A percentile compares a stretch with the other conserved stretches of the same genome.
Evolutionary conservation across 2,329 filamentous ascomycete species (phyloP).

Genomic region (Phaeophleospora eucalypticola): DNA sequence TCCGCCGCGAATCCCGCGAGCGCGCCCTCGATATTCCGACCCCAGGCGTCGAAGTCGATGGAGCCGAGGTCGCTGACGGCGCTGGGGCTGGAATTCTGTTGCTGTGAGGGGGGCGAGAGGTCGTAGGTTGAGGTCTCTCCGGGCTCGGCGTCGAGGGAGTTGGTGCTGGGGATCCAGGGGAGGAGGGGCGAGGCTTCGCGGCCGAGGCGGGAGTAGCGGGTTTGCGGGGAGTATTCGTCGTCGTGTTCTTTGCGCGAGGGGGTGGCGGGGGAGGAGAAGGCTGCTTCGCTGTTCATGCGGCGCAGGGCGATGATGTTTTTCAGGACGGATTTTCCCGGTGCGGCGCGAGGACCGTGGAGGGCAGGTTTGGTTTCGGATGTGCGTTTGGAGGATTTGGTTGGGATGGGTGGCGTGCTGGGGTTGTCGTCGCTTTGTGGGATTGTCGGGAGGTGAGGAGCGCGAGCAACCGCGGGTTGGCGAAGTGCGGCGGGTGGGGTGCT

Average conservation of each 20-base stretch:
- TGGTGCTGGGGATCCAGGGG: slow-evolving; percentile 28
- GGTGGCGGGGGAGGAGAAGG: slow-evolving; percentile 1
- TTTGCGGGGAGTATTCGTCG: too few relatives aligned
- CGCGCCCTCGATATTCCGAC: slow-evolving; percentile 24
- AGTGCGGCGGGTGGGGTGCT: neutral
- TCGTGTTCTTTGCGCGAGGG: slow-evolving; percentile 14
- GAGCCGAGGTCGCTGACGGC: slow-evolving; percentile 27
- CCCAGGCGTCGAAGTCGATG: slow-evolving; percentile 21
- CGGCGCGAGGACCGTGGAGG: slow-evolving; percentile 30
- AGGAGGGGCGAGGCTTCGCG: slow-evolving; percentile 36
- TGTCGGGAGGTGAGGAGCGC: slow-evolving; percentile 16
- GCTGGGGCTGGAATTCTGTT: slow-evolving; percentile 2
- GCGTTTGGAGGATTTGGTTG: slow-evolving; percentile 3
- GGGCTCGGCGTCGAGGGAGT: neutral
- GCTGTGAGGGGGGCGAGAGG: slow-evolving; percentile 1
- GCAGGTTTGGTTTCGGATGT: neutral
- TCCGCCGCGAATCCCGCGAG: slow-evolving; percentile 24
- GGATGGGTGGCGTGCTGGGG: slow-evolving; percentile 7
- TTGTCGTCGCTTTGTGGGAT: slow-evolving; percentile 16
- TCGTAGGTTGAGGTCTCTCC: slow-evolving; percentile 21
- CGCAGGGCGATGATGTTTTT: slow-evolving; percentile 39
- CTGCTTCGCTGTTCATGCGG: slow-evolving; percentile 42
- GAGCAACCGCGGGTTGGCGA: slow-evolving; percentile 12
- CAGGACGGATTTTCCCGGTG: slow-evolving; percentile 36
- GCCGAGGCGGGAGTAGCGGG: slow-evolving; percentile 39